These are phyloP conservation scores for Danielia oregonensis DNA, from an alignment of 805 yeast genomes.

Conservation along the genomic window DNA sequence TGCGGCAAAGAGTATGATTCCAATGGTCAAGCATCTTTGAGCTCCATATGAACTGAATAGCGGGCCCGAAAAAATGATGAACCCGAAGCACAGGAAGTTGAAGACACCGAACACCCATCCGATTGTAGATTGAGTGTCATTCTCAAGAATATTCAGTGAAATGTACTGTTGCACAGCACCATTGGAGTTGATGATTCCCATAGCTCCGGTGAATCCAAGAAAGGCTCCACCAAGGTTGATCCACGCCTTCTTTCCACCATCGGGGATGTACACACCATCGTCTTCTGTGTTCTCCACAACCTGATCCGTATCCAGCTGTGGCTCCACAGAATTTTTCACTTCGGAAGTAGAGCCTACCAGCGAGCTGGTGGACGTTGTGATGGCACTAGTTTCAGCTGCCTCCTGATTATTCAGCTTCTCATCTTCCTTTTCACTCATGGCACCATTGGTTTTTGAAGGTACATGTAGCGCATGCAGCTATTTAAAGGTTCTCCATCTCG, in stretches of 20 bases:
- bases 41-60: conserved; percentile 25
- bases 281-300: conserved; percentile 33
- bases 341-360: too few species aligned
- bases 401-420: too few species aligned
- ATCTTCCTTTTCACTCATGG: too few species aligned
- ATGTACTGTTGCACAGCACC: conserved; percentile 25
- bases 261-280: conserved; percentile 13
- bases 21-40: conserved; percentile 18
- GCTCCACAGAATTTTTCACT: too few species aligned
- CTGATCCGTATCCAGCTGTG: too few species aligned
- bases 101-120: conserved; percentile 29
- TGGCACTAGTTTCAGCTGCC: too few species aligned
- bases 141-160: conserved; percentile 10
- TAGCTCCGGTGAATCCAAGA: conserved; percentile 22
- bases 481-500: too few species aligned
- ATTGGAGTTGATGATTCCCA: conserved; percentile 24
- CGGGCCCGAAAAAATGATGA: conserved; percentile 23
- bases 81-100: conserved; percentile 23
- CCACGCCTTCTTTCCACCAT: conserved; percentile 24
- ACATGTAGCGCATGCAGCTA: too few species aligned
- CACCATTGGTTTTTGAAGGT: too few species aligned
- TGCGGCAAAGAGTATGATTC: conserved; percentile 14
- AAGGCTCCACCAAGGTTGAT: conserved; percentile 23
- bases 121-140: conserved; percentile 14
- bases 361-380: too few species aligned